Conservation (phyloP, 1,139 yeast genomes). For the Taphrina sp. region DNA sequence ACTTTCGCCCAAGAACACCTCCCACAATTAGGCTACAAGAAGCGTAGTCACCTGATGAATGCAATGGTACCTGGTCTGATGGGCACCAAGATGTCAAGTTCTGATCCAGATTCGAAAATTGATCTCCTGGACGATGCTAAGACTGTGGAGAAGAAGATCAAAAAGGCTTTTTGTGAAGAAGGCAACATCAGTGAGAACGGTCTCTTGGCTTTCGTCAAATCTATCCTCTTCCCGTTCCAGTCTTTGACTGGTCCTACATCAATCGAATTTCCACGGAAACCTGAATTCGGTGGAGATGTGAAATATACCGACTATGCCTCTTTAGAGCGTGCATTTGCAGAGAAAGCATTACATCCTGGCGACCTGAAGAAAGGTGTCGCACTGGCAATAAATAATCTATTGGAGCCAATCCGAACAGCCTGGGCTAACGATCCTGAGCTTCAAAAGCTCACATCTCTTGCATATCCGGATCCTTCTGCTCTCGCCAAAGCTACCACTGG, state of each 20-base stretch:
- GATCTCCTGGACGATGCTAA: constrained; percentile 89
- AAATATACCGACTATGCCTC: constrained; percentile 66
- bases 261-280: constrained; percentile 73
- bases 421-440: constrained; percentile 64
- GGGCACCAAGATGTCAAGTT: constrained; percentile 97
- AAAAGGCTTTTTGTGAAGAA: constrained; percentile 92
- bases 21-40: constrained; percentile 82
- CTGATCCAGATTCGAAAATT: constrained; percentile 96
- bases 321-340: constrained; percentile 67
- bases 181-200: constrained; percentile 93
- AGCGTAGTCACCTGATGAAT: constrained; percentile 98
- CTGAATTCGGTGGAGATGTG: constrained; percentile 92
- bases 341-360: constrained; percentile 78
- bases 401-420: constrained; percentile 80
- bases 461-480: constrained; percentile 63
- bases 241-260: constrained; percentile 58
- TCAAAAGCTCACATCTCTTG: constrained; percentile 68
- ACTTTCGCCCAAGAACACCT: constrained; percentile 95
- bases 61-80: constrained; percentile 97
- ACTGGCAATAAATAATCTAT: constrained; percentile 71
- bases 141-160: constrained; percentile 81
- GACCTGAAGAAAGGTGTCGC: constrained; percentile 92
- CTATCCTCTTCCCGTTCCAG: constrained; percentile 80
- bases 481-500: constrained; percentile 19
- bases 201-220: constrained; percentile 76